Evolutionary conservation across 306 rosid genomes (phyloP).

Genomic region (Cucurbita argyrosperma): DNA sequence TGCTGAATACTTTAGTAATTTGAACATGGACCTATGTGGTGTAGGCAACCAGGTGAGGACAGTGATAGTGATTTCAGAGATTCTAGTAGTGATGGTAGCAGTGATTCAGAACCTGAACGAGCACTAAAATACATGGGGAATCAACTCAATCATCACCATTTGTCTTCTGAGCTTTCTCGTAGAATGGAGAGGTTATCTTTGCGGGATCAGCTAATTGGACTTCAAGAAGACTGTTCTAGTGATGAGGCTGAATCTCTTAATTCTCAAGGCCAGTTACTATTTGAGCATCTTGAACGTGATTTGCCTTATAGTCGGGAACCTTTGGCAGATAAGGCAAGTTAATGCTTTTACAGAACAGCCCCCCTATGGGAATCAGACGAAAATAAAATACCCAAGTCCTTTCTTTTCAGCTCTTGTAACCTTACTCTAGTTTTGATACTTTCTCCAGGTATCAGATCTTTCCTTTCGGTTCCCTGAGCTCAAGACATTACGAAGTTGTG

Average conservation of each 20-base stretch:
- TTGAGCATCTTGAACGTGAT: slow-evolving; percentile 66
- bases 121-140: slow-evolving; percentile 27
- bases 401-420: not conserved
- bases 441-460: slow-evolving; percentile 54
- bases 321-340: slow-evolving; percentile 71
- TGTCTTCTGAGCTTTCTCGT: slow-evolving; percentile 25
- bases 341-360: not conserved
- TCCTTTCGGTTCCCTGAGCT: slow-evolving; percentile 55
- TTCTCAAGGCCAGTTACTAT: slow-evolving; percentile 50
- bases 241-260: slow-evolving; percentile 64
- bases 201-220: slow-evolving; percentile 35
- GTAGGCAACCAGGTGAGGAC: slow-evolving; percentile 65
- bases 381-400: not conserved
- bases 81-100: slow-evolving; percentile 80
- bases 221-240: slow-evolving; percentile 62
- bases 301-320: slow-evolving; percentile 80
- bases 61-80: slow-evolving; percentile 80
- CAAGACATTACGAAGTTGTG: slow-evolving; percentile 64
- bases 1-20: not conserved
- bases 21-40: not conserved
- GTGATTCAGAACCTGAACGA: slow-evolving; percentile 56
- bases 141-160: slow-evolving; percentile 27
- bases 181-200: slow-evolving; percentile 42
- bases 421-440: slow-evolving; percentile 7
- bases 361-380: not conserved